Conservation (phyloP, 192 early-diverging fungal genomes). For the Umbelopsis vinacea region DNA sequence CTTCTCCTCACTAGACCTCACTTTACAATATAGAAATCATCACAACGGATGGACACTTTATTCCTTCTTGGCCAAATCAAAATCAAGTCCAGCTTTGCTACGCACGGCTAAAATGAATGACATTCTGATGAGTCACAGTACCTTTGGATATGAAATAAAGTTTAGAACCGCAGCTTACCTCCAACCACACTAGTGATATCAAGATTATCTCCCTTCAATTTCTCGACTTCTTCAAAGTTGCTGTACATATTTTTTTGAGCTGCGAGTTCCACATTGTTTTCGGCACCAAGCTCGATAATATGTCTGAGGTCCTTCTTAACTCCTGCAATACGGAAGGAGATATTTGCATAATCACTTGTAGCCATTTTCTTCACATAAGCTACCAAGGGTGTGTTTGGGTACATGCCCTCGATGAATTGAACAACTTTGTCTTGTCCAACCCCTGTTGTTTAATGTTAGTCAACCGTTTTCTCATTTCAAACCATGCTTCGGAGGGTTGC, state of each 20-base stretch:
- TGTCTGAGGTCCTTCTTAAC: constrained; percentile 53
- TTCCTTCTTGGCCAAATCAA: constrained; percentile 27
- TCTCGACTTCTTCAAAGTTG: constrained; percentile 20
- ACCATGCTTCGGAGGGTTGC: neutral
- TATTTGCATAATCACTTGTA: constrained; percentile 38
- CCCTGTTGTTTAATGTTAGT: neutral
- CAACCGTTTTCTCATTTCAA: neutral
- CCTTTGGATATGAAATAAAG: neutral
- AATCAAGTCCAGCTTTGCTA: constrained; percentile 26
- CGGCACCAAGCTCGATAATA: constrained; percentile 43
- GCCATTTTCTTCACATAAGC: constrained; percentile 55
- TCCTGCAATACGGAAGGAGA: constrained; percentile 45
- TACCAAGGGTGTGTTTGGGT: constrained; percentile 49
- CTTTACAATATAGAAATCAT: neutral
- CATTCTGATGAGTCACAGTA: neutral
- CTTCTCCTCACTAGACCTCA: neutral
- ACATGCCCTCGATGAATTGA: constrained; percentile 55
- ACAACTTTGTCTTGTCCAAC: constrained; percentile 54
- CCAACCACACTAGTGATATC: constrained; percentile 41
- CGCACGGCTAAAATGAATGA: constrained; percentile 20
- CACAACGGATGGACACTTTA: neutral
- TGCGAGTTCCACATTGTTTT: constrained; percentile 40
- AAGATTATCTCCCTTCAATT: constrained; percentile 10
- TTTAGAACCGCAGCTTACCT: constrained; percentile 11
- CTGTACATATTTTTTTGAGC: constrained; percentile 34